A percentile compares a stretch with the other conserved stretches of the same genome.
These are phyloP conservation scores for Crucibulum laeve DNA, from an alignment of 768 basidiomycete genomes.

Conservation along the genomic window DNA sequence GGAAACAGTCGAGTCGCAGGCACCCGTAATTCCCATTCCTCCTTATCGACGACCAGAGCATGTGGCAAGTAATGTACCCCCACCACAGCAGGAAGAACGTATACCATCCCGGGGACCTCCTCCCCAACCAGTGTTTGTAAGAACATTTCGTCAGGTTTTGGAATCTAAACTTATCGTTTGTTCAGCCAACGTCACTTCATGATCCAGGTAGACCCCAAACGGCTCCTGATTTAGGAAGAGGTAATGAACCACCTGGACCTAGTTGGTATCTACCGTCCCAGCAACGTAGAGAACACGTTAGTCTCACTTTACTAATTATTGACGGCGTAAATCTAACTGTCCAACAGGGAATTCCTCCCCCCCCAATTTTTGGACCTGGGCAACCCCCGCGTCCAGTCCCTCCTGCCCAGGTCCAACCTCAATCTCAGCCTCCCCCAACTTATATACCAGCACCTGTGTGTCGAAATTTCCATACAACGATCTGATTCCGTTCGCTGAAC, in stretches of 20 bases:
- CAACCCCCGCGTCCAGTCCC: conserved; percentile 3
- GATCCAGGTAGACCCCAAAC: conserved; percentile 19
- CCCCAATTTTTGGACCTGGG: not conserved
- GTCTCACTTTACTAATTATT: conserved; percentile 1
- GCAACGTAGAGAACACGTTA: conserved; percentile 3
- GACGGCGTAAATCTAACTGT: not conserved
- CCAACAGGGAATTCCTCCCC: not conserved
- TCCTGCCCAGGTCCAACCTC: conserved; percentile 17
- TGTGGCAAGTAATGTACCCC: conserved; percentile 1
- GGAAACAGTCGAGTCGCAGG: not conserved
- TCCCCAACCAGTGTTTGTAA: conserved; percentile 21
- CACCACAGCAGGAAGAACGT: conserved; percentile 3
- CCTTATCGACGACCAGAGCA: conserved; percentile 1
- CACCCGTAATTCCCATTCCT: not conserved
- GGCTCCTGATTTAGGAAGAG: conserved; percentile 18
- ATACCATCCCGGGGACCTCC: conserved; percentile 13
- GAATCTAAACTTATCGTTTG: conserved; percentile 2
- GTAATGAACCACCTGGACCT: not conserved
- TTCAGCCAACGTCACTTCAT: conserved; percentile 6
- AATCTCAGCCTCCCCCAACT: conserved; percentile 17
- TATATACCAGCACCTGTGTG: conserved; percentile 47
- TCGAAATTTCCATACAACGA: no score
- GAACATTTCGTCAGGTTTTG: conserved; percentile 4
- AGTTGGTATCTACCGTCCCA: conserved; percentile 28
- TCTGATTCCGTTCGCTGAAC: no score